Evolutionary conservation across 2,329 filamentous ascomycete genomes (phyloP).

Genomic region (Fonsecaea pedrosoi): DNA sequence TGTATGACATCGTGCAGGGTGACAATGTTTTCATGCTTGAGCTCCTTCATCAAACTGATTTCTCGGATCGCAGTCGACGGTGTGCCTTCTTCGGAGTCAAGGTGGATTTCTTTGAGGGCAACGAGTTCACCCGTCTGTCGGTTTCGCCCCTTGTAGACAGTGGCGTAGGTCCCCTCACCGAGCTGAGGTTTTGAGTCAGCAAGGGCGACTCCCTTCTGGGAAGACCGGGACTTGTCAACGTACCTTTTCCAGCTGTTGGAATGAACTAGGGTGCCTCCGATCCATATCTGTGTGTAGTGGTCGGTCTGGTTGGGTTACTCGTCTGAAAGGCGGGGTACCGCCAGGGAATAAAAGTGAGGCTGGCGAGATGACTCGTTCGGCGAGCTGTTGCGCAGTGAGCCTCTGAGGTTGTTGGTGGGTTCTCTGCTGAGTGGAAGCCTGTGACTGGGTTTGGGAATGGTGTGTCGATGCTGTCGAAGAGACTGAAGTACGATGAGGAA

Average conservation of each 20-base stretch:
- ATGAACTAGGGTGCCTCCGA: constrained; percentile 91
- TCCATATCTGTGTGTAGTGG: constrained; percentile 69
- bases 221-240: constrained; percentile 11
- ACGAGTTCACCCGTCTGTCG: constrained; percentile 96
- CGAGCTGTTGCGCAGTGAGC: constrained; percentile 36
- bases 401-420: constrained; percentile 26
- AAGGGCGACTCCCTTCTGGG: not conserved
- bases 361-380: constrained; percentile 40
- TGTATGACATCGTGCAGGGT: constrained; percentile 98
- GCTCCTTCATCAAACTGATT: constrained; percentile 98
- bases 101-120: constrained; percentile 96
- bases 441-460: constrained; percentile 25
- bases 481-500: constrained; percentile 36
- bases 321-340: constrained; percentile 28
- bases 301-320: constrained; percentile 32
- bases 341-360: constrained; percentile 39
- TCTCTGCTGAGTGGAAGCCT: constrained; percentile 24
- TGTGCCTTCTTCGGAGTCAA: constrained; percentile 97
- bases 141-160: constrained; percentile 98
- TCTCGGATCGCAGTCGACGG: constrained; percentile 97
- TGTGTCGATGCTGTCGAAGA: constrained; percentile 34
- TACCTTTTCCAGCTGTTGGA: constrained; percentile 95
- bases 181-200: constrained; percentile 59
- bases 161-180: constrained; percentile 97
- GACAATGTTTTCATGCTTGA: constrained; percentile 99